phyloP scores from a whole-genome alignment of 139 green algal species.

The Haematococcus lacustris region DNA sequence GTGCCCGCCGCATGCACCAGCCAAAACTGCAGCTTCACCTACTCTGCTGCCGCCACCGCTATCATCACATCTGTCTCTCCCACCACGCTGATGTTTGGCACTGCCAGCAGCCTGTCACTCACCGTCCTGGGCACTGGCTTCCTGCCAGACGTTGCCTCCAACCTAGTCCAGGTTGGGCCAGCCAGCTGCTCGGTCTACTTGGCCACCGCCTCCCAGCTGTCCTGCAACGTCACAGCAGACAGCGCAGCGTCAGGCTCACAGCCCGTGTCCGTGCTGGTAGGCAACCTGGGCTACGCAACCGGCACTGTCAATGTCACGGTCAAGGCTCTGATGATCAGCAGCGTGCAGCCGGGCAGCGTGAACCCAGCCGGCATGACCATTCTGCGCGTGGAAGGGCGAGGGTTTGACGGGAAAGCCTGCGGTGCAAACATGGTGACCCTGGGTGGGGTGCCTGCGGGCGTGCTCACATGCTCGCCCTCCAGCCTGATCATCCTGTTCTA shows the following conservation, averaged over 20 bases:
- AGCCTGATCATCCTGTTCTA: too few species aligned
- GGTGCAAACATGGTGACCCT: slow-evolving; percentile 14
- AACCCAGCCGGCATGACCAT: neutral
- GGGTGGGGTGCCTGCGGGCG: neutral
- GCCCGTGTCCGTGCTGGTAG: neutral
- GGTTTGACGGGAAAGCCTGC: slow-evolving; percentile 17
- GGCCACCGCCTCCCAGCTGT: slow-evolving; percentile 1
- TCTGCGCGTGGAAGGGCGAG: slow-evolving; percentile 7
- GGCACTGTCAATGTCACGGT: neutral
- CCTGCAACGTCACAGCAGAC: neutral
- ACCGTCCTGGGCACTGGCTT: slow-evolving; percentile 22
- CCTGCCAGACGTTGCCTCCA: neutral
- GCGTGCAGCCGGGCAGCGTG: neutral
- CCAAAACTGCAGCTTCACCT: slow-evolving; percentile 15
- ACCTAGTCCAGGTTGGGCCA: slow-evolving; percentile 1
- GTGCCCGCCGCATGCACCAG: slow-evolving; percentile 14
- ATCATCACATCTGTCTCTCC: slow-evolving; percentile 12
- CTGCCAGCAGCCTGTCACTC: neutral
- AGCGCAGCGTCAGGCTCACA: neutral
- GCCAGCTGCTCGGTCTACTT: slow-evolving; percentile 2
- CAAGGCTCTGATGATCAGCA: neutral
- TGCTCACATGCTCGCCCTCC: too few species aligned
- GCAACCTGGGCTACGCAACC: neutral
- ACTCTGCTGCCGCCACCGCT: slow-evolving; percentile 13
- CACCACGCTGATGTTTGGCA: slow-evolving; percentile 5